Base-by-base conservation (phyloP, 768 basidiomycete species). In the Russula foetens region DNA sequence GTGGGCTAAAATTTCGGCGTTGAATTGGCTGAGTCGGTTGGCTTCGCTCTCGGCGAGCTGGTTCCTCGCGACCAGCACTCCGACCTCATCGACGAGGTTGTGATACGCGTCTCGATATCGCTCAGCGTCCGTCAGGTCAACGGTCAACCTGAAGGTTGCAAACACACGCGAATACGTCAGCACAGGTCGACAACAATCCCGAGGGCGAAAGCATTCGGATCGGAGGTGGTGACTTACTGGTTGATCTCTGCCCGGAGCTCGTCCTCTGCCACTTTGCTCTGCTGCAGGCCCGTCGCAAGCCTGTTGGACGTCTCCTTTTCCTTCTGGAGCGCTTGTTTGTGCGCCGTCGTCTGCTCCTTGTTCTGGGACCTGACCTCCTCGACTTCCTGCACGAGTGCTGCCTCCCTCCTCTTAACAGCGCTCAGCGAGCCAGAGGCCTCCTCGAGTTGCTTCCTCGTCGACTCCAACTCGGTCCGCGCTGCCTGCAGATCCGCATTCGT, bases 1-100 rank as follows among this genome's bases (percentile, higher is more conserved):
- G 69, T 95, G 92, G 0, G 90, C 84, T 19, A 93, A 74, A 59
- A 96, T 88, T 69, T 93, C 84, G 0, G 90, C 88, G 64, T 95
- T 95, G 74, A 92, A 87, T 67, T 78, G 79, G 65, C 88, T 84
- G 45, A 96, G 78, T n/a, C 78, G 75, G 41, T 81, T 76, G 0
- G 88, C 84, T 70, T 96, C 94, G 44, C 84, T 84, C 67, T 93
- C 86, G 7, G 90, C 90, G 38, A 93, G 76, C 33, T 84, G 80
- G 65, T 92, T 90, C 12, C 86, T 79, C 14, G 81, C 80, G 19
- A 86, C 72, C 11, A 95, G 78, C 7, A 80, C 75, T 19, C 78
- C 79, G 28, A 92, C 80, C 67, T 89, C 81, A 19, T 86, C 81
- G 19, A 80, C 71, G 12, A 93, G 75, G 26, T 76, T 75, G 59